Conservation (phyloP, 2,329 filamentous ascomycete species). For the Fusarium setosum region DNA sequence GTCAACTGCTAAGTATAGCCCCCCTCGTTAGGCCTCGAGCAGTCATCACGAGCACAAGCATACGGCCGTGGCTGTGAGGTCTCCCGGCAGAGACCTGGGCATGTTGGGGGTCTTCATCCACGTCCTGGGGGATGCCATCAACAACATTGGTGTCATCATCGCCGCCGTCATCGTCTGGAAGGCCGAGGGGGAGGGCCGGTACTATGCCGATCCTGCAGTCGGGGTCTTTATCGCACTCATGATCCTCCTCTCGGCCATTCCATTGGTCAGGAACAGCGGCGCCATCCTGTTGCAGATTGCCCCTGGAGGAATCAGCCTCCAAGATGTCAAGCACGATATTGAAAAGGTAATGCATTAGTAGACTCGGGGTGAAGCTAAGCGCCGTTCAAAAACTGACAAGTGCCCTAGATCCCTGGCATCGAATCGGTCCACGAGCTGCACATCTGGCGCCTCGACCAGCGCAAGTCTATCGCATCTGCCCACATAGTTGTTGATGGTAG, state of each 20-base stretch:
- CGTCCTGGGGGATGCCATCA: constrained; percentile 77
- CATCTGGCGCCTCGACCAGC: constrained; percentile 79
- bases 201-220: constrained; percentile 78
- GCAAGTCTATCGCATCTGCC: constrained; percentile 75
- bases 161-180: constrained; percentile 78
- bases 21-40: constrained; percentile 18
- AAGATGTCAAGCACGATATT: constrained; percentile 75
- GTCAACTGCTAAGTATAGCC: constrained; percentile 21
- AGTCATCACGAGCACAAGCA: constrained; percentile 64
- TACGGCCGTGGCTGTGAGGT: constrained; percentile 40
- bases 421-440: constrained; percentile 78
- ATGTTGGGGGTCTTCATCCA: constrained; percentile 79
- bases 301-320: constrained; percentile 67
- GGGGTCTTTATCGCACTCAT: constrained; percentile 78
- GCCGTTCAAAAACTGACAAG: constrained; percentile 24
- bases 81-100: constrained; percentile 69
- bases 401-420: constrained; percentile 71
- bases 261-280: constrained; percentile 71
- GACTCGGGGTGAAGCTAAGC: background rate
- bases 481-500: constrained; percentile 73
- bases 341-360: constrained; percentile 64
- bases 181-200: constrained; percentile 65
- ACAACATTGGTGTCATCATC: constrained; percentile 81
- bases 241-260: constrained; percentile 73
- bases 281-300: constrained; percentile 76